Percentiles rank a stretch among this genome's conserved stretches.
Conservation (phyloP, 192 early-diverging fungal species). For the Coemansia aciculifera region DNA sequence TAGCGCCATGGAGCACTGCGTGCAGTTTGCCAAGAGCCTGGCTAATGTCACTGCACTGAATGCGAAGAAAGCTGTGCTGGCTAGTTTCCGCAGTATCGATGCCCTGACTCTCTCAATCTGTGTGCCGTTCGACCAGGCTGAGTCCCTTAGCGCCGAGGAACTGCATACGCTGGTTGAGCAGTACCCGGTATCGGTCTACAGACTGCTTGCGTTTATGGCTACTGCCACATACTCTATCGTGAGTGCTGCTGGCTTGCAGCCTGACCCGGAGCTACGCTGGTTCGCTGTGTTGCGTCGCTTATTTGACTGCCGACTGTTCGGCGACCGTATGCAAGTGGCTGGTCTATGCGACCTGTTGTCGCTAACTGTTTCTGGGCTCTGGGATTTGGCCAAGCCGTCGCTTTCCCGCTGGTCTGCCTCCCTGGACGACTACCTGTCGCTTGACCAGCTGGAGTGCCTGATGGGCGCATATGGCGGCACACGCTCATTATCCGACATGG, state of each 20-base stretch:
- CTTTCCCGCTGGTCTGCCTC: constrained; percentile 49
- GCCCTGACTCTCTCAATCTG: constrained; percentile 8
- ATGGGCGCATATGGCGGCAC: constrained; percentile 44
- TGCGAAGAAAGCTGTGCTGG: background rate
- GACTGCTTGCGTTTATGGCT: constrained; percentile 20
- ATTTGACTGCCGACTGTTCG: constrained; percentile 42
- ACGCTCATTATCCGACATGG: constrained; percentile 18
- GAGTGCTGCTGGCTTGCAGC: background rate
- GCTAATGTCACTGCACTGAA: background rate
- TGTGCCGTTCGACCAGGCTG: constrained; percentile 23
- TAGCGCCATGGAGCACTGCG: constrained; percentile 20
- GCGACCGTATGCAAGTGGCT: constrained; percentile 13
- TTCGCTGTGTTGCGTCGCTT: constrained; percentile 25
- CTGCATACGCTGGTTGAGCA: background rate
- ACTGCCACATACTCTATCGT: constrained; percentile 1
- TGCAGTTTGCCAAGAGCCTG: background rate
- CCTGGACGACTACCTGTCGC: constrained; percentile 37
- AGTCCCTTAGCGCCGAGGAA: constrained; percentile 4
- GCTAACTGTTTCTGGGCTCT: constrained; percentile 23
- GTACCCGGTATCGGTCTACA: constrained; percentile 19
- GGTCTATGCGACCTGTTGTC: constrained; percentile 17
- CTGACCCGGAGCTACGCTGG: constrained; percentile 17
- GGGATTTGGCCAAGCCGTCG: constrained; percentile 33
- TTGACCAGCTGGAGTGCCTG: constrained; percentile 51
- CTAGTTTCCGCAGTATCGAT: constrained; percentile 8